Percentiles rank a stretch among this genome's conserved stretches.
phyloP scores from a whole-genome alignment of 805 yeast species.

The Debaryomyces castellii region DNA sequence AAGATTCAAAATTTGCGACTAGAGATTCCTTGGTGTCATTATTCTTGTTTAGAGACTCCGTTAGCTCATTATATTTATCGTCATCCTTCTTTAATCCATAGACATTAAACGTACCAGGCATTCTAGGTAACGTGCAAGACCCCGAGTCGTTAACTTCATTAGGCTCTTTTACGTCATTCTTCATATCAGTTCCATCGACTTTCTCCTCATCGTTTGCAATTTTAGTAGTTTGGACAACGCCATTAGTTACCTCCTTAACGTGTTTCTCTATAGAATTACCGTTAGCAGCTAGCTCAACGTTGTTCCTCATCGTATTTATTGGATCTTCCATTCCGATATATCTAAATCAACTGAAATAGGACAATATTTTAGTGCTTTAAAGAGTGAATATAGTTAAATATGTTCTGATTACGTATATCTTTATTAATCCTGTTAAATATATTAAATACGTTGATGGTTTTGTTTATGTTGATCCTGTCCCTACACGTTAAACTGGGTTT shows the following conservation, averaged over 20 bases:
- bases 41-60: constrained; percentile 7
- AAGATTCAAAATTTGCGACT: constrained; percentile 3
- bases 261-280: not conserved
- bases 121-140: constrained; percentile 16
- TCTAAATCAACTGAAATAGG: not conserved
- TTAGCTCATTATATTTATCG: constrained; percentile 10
- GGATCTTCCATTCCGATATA: not conserved
- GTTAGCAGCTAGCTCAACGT: not conserved
- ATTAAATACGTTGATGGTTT: not conserved
- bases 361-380: not conserved
- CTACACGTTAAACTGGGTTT: not conserved
- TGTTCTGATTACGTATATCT: not conserved
- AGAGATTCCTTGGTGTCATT: constrained; percentile 1
- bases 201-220: not conserved
- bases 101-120: constrained; percentile 24
- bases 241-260: not conserved
- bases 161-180: not conserved
- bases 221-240: not conserved
- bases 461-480: not conserved
- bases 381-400: not conserved
- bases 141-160: not conserved
- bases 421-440: not conserved
- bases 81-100: constrained; percentile 14
- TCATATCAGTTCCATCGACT: not conserved
- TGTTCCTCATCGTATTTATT: not conserved